Base-by-base conservation (phyloP, 2,329 filamentous ascomycete genomes). In the Rhytidhysteron rufulum region DNA sequence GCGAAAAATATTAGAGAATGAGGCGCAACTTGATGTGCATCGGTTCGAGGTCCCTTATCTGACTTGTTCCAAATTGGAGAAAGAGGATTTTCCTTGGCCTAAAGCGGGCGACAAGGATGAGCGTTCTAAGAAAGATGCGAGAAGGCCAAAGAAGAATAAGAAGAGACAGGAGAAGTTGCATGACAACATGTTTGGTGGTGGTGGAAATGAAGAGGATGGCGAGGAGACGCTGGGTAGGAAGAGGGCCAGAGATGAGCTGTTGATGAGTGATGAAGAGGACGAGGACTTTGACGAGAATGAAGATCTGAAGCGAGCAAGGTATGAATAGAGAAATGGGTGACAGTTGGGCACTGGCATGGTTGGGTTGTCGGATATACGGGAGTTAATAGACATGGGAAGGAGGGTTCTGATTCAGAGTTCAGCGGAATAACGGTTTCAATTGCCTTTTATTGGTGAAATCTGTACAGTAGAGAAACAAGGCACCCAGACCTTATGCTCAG, bases 21-120 rank as follows among this genome's bases (percentile, higher is more conserved):
- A 61, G 17, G 66, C 63, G 27, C 62, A 66, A 40, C 57, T 72
- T 15, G 67, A 73, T 39, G 43, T 61, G 6, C 49, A 56, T 2
- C 46, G 58, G 19, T 62, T 57, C 22, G 58, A 58, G 0, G 59
- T 74, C 22, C 38, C 55, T 3, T 72, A 73, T 50, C 55, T 76
- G 36, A 74, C 72, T 1, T 74, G 71, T 49, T 60, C 57, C 10
- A 55, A 62, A 9, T 58, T 77, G 31, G 51, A 58, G n/a, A 52
- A 54, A 15, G 48, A 50, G 41, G 62, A 73, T 52, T 55, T 70
- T 50, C 69, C 68, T 1, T 73, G 71, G 66, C 41, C 58, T 9
- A 44, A 38, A 27, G 44, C 41, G 9, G 45, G 43, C n/a, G 41
- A 34, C 19, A 29, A 35, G 9, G 25, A 40, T 4, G 35, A 16